Conservation (phyloP, 495 filamentous ascomycete species). For the Aspergillus nanangensis region DNA sequence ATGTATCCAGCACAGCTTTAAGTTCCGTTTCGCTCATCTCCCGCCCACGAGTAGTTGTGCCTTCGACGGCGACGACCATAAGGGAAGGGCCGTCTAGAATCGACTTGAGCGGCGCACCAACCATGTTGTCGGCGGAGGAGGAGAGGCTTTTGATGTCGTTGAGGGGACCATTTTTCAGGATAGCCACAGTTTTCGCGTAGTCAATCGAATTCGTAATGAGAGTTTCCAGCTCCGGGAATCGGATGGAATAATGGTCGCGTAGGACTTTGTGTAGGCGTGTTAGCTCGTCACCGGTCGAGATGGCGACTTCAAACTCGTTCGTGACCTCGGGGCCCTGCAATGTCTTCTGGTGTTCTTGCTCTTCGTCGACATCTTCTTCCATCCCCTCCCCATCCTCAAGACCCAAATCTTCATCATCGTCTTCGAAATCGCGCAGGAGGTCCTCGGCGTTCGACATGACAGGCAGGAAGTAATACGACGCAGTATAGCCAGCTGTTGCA, state of each 20-base stretch:
- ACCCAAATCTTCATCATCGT: constrained; percentile 32
- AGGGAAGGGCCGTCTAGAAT: constrained; percentile 83
- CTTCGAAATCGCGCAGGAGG: constrained; percentile 42
- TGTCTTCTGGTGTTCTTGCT: constrained; percentile 13
- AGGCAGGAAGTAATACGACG: neutral
- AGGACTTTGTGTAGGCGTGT: constrained; percentile 93
- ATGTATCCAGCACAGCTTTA: constrained; percentile 68
- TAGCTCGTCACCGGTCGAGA: constrained; percentile 86
- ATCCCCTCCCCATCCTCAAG: constrained; percentile 22
- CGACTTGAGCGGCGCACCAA: constrained; percentile 67
- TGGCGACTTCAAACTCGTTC: constrained; percentile 90
- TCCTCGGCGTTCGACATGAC: constrained; percentile 44
- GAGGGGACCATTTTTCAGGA: constrained; percentile 89
- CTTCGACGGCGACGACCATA: constrained; percentile 96
- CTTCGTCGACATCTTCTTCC: constrained; percentile 21
- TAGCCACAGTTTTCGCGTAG: constrained; percentile 92
- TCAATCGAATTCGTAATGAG: constrained; percentile 88
- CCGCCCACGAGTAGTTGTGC: constrained; percentile 79
- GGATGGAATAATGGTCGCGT: constrained; percentile 87
- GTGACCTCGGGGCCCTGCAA: constrained; percentile 31
- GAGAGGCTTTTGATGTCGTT: constrained; percentile 76
- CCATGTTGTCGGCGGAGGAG: constrained; percentile 66
- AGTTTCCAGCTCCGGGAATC: constrained; percentile 95
- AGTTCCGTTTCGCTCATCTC: constrained; percentile 73
- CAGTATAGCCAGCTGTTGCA: neutral